Base-by-base conservation (phyloP, 1,284 basidiomycete species). In the Microbotryomycetes sp. region DNA sequence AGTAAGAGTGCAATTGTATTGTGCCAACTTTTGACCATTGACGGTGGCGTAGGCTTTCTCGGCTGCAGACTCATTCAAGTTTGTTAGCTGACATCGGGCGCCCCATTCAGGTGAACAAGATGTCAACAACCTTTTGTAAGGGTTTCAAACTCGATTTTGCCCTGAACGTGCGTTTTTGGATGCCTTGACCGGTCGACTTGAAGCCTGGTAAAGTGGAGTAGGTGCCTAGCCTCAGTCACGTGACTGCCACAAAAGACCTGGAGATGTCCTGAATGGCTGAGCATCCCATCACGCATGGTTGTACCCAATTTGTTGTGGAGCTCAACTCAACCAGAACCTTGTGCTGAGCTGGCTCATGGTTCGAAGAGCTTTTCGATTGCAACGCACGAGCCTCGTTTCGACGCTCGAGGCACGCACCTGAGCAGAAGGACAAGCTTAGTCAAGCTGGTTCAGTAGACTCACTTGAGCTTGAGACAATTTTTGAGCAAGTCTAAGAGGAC, bases 31-130 rank as follows among this genome's bases (percentile, higher is more conserved):
- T 25, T 57, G 59, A 5, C 36, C 32, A 28, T 71, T 68, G 19
- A 59, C 50, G n/a, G 64, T 72, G 31, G 71, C 70, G 29, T 66
- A 70, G 0, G 71, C 71, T 42, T 66, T 70, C 42, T 72, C 70
- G 42, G 70, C 71, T 69, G 45, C 23, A 14, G 14, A 53, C 7
- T 16, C 31, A 36, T 30, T 6, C n/a, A 25, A 42, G 9, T 9
- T 12, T 42, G 9, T 12, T 42, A 9, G 19, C 9, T 42, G 36
- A n/a, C 36, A 42, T 9, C 36, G 9, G 19, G 36, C 9, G 36
- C 36, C 19, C 36, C 36, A 9, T 12, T 9, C 9, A 19, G 19
- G 36, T 42, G 36, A 42, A 9, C 36, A 19, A 42, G 36, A 9
- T 42, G n/a, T n/a, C n/a, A n/a, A n/a, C n/a, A 12, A 19, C 36